Conservation (phyloP, 2,329 filamentous ascomycete genomes). For the Paecilomyces sp. region DNA sequence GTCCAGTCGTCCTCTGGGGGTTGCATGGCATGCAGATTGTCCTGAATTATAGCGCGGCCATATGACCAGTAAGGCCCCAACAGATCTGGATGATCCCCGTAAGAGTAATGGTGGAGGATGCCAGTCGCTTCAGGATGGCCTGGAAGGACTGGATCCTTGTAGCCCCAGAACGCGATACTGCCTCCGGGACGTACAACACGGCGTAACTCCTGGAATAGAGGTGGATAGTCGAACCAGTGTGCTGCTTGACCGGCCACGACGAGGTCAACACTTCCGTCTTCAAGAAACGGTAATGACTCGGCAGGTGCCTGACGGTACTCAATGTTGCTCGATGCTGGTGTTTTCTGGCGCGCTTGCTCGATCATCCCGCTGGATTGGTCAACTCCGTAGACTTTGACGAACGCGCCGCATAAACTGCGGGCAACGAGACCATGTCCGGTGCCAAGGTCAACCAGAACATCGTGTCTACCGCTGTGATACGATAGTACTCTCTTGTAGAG, state of each 20-base stretch:
- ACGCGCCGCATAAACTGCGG: not conserved
- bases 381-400: slow-evolving; percentile 1
- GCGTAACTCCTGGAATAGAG: slow-evolving; percentile 49
- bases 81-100: slow-evolving; percentile 42
- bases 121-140: slow-evolving; percentile 45
- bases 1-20: slow-evolving; percentile 48
- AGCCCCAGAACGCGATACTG: slow-evolving; percentile 59
- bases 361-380: slow-evolving; percentile 15
- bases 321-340: slow-evolving; percentile 31
- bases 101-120: slow-evolving; percentile 51
- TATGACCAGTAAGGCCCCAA: slow-evolving; percentile 57
- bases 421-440: slow-evolving; percentile 5
- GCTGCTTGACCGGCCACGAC: slow-evolving; percentile 50
- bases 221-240: slow-evolving; percentile 59
- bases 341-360: slow-evolving; percentile 19
- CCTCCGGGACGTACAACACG: slow-evolving; percentile 50
- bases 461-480: not conserved
- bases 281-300: slow-evolving; percentile 48
- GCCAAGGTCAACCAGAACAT: slow-evolving; percentile 2
- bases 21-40: slow-evolving; percentile 45
- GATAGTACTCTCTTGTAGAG: slow-evolving; percentile 1
- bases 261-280: slow-evolving; percentile 46
- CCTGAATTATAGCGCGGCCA: slow-evolving; percentile 49
- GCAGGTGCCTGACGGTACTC: slow-evolving; percentile 45
- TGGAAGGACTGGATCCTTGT: slow-evolving; percentile 57